Evolutionary conservation across 2,329 filamentous ascomycete species (phyloP), one percentile per base, ranked within the genome.

Genomic region (Diaporthe sp.): DNA sequence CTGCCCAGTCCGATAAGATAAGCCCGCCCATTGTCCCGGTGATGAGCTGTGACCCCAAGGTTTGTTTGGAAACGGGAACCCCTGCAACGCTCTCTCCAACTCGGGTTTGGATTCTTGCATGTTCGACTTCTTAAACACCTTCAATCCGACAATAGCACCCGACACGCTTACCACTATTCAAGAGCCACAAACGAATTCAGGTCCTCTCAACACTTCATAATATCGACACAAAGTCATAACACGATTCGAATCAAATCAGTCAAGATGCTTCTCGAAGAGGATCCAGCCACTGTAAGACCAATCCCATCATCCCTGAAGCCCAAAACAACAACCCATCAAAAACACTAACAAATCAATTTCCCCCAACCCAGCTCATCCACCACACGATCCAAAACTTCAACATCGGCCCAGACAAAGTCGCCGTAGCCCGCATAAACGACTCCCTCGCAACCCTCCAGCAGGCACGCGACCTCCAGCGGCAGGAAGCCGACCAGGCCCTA

Each of bases 301-400:
- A n/a, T 12, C 15, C n/a, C 19, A 28, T 19, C 10, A 10, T 28
- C 42, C n/a, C 55, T 13, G 12, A 45, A 15, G n/a, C 52, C 35
- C 72, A 33, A 42, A 42, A 45, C 13, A 74, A 79, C 78, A 80
- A 78, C 58, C 70, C 64, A 19, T 6, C 28, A 25, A 8, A 33
- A 30, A 38, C 22, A 10, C 74, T 75, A 45, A 75, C 52, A n/a
- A 9, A 52, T 1, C 22, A 4, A 19, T 12, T 19, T 19, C 15
- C 45, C 30, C 30, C 15, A 13, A n/a, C n/a, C 50, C 75, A 97
- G 94, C 93, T 98, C 81, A 97, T 99, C 86, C 90, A 93, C 82
- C 94, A 97, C 86, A 98, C 96, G 55, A 93, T 97, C 80, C 90
- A 92, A 80, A 98, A 98, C 88, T 99, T 99, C 91, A 97, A 97